Percentiles rank a stretch among this genome's conserved stretches.
phyloP scores from a whole-genome alignment of 371 early-diverging fungal species.

The Phascolomyces articulosus region DNA sequence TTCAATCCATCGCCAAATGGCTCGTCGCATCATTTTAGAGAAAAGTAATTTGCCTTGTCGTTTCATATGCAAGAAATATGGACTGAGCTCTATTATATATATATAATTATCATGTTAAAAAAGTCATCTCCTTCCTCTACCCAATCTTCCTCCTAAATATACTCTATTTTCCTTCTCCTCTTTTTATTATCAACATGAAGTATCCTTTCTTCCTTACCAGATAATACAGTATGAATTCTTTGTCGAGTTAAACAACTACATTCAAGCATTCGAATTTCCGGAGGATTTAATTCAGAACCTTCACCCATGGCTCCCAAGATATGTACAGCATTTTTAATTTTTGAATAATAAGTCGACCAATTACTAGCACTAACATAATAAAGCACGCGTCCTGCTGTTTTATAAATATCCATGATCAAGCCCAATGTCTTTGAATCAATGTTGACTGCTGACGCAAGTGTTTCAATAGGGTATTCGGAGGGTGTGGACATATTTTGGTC shows the following conservation, averaged over 20 bases:
- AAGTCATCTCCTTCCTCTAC: no score
- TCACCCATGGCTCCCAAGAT: constrained; percentile 57
- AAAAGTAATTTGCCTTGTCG: constrained; percentile 66
- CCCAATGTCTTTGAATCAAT: constrained; percentile 39
- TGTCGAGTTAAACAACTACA: constrained; percentile 71
- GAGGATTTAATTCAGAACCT: constrained; percentile 58
- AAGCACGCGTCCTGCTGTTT: constrained; percentile 73
- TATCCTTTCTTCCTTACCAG: no score
- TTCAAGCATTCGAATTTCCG: constrained; percentile 78
- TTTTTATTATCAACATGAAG: no score
- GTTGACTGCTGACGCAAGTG: constrained; percentile 9
- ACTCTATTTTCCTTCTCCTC: no score
- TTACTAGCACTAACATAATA: constrained; percentile 83
- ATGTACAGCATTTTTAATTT: constrained; percentile 60
- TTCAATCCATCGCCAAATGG: constrained; percentile 90
- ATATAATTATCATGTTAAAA: no score
- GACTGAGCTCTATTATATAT: constrained; percentile 56
- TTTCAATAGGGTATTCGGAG: constrained; percentile 23
- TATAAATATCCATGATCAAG: constrained; percentile 62
- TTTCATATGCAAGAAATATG: constrained; percentile 66
- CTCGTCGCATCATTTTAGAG: constrained; percentile 69
- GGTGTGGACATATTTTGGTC: constrained; percentile 31
- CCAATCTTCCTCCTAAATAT: no score
- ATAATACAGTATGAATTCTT: constrained; percentile 67
- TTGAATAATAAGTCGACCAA: constrained; percentile 78